Percentiles rank a stretch among this genome's conserved stretches.
Conservation (phyloP, 73 alveolate genomes). For the Paramecium tetraurelia region DNA sequence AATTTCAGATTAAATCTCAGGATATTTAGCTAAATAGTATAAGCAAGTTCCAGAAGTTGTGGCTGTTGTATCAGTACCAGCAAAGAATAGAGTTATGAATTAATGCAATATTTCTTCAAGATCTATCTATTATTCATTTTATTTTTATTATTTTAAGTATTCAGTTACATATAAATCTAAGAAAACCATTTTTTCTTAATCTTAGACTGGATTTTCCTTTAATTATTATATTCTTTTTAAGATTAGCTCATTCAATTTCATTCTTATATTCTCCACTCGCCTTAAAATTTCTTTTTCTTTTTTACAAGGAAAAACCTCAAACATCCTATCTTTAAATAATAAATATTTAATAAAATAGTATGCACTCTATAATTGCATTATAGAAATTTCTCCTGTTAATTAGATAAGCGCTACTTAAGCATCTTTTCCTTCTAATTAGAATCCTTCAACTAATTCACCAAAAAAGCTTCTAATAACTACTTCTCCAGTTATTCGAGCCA, state of each 20-base stretch:
- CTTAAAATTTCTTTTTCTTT: not conserved
- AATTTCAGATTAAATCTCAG: not conserved
- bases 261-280: not conserved
- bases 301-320: not conserved
- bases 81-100: conserved; percentile 12
- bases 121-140: not conserved
- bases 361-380: not conserved
- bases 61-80: conserved; percentile 50
- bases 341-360: not conserved
- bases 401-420: not conserved
- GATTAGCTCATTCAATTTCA: not conserved
- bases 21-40: not conserved
- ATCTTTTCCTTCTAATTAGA: not conserved
- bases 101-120: not conserved
- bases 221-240: not conserved
- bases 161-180: not conserved
- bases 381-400: not conserved
- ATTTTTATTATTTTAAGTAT: not conserved
- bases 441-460: conserved; percentile 29
- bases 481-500: conserved; percentile 46
- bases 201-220: not conserved
- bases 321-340: not conserved
- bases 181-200: not conserved
- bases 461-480: conserved; percentile 50
- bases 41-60: conserved; percentile 11